Conservation (phyloP, 805 yeast genomes). For the Zygosaccharomyces siamensis region DNA sequence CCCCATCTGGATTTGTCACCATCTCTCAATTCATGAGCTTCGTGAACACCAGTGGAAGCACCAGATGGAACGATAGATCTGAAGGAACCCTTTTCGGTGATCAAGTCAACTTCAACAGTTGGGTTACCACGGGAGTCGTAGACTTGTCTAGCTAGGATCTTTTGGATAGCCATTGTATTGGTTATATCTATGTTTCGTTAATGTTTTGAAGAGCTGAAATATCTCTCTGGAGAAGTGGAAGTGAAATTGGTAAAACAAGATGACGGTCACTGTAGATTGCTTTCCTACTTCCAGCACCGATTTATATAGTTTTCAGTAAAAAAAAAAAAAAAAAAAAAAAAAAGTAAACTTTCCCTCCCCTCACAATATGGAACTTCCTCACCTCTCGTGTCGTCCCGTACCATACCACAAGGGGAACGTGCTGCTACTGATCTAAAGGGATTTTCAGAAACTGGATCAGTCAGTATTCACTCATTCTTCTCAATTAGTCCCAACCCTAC, state of each 20-base stretch:
- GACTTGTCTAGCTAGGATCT: slow-evolving; percentile 91
- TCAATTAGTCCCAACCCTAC: background rate
- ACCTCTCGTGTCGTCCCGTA: slow-evolving; percentile 5
- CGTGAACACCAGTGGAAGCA: slow-evolving; percentile 98
- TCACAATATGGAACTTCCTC: slow-evolving; percentile 1
- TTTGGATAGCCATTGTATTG: slow-evolving; percentile 67
- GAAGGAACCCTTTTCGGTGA: slow-evolving; percentile 90
- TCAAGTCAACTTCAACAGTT: slow-evolving; percentile 96
- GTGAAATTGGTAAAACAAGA: background rate
- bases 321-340: background rate
- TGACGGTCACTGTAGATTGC: background rate
- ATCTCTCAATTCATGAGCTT: slow-evolving; percentile 97
- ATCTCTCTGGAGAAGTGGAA: background rate
- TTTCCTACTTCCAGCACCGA: background rate
- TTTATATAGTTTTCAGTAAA: slow-evolving; percentile 14
- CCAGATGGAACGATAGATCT: slow-evolving; percentile 99
- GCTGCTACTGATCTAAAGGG: background rate
- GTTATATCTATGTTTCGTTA: slow-evolving; percentile 10
- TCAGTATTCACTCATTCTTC: slow-evolving; percentile 1
- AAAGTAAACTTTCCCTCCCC: background rate
- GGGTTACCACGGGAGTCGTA: slow-evolving; percentile 99
- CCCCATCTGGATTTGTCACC: slow-evolving; percentile 96
- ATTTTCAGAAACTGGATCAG: background rate
- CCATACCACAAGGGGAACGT: slow-evolving; percentile 5
- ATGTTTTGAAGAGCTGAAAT: background rate